A percentile compares a stretch with the other conserved stretches of the same genome.
These are phyloP conservation scores for Cladophialophora immunda DNA, from an alignment of 2,329 filamentous ascomycete genomes.

Conservation along the genomic window DNA sequence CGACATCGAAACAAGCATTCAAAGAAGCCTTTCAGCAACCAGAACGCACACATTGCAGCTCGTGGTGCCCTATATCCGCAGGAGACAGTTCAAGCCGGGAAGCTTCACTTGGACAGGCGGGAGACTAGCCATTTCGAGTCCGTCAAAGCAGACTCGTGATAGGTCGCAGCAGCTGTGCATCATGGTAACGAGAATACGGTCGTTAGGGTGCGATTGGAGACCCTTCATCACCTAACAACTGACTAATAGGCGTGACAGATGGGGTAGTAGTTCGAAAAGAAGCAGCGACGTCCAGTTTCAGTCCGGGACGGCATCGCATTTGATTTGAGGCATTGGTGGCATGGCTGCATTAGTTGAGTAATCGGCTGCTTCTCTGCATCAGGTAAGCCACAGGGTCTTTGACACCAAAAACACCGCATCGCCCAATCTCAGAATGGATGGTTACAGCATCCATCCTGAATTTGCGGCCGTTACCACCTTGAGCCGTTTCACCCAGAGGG, in stretches of 20 bases:
- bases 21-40: background rate
- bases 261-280: conserved; percentile 25
- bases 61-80: background rate
- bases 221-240: conserved; percentile 7
- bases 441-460: conserved; percentile 1
- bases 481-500: conserved; percentile 4
- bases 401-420: conserved; percentile 4
- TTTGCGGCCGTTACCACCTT: conserved; percentile 17
- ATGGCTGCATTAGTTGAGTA: conserved; percentile 12
- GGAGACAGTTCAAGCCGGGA: background rate
- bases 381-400: conserved; percentile 22
- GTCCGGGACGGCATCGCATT: background rate
- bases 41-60: background rate
- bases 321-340: conserved; percentile 6
- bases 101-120: background rate
- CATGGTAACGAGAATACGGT: background rate
- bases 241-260: conserved; percentile 20
- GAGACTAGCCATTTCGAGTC: conserved; percentile 14
- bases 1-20: background rate
- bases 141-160: conserved; percentile 8
- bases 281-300: background rate
- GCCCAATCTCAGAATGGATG: background rate
- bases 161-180: background rate
- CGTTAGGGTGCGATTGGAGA: background rate
- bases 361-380: conserved; percentile 16